phyloP scores from a whole-genome alignment of 345 rosid genomes.

The Stellera chamaejasme region DNA sequence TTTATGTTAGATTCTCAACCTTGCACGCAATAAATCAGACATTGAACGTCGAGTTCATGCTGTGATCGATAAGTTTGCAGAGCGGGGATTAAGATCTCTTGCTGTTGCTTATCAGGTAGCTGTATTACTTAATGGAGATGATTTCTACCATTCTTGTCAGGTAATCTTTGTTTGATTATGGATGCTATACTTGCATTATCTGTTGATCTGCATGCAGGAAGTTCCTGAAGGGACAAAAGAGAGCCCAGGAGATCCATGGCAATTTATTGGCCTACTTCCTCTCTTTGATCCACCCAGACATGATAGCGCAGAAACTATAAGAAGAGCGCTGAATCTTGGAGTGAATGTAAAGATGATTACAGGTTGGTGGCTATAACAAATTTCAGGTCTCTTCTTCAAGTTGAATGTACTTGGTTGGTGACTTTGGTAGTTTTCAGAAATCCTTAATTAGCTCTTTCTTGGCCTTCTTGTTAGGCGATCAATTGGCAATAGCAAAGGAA shows the following conservation, averaged over 20 bases:
- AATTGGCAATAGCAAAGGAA: slow-evolving; percentile 62
- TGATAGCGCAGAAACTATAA: slow-evolving; percentile 52
- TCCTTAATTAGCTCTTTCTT: slow-evolving; percentile 4
- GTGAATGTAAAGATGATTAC: slow-evolving; percentile 67
- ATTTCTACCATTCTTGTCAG: not conserved
- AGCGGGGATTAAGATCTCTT: slow-evolving; percentile 55
- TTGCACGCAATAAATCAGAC: slow-evolving; percentile 43
- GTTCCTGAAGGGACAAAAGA: slow-evolving; percentile 59
- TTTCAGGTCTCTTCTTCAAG: not conserved
- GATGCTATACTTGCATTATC: not conserved
- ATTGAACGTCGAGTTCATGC: slow-evolving; percentile 51
- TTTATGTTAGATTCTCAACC: slow-evolving; percentile 38
- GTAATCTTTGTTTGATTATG: not conserved
- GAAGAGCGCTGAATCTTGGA: slow-evolving; percentile 58
- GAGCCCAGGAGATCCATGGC: slow-evolving; percentile 54
- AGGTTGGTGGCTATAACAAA: slow-evolving; percentile 15
- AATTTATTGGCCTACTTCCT: slow-evolving; percentile 54
- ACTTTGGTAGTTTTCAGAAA: not conserved
- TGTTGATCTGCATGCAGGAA: slow-evolving; percentile 29
- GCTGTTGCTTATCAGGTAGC: slow-evolving; percentile 56
- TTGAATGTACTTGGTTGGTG: not conserved
- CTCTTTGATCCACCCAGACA: slow-evolving; percentile 67
- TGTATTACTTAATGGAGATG: not conserved
- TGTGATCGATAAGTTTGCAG: slow-evolving; percentile 49
- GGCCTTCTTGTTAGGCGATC: slow-evolving; percentile 34